Base-by-base conservation (phyloP, 805 yeast genomes). In the Yarrowia deformans region DNA sequence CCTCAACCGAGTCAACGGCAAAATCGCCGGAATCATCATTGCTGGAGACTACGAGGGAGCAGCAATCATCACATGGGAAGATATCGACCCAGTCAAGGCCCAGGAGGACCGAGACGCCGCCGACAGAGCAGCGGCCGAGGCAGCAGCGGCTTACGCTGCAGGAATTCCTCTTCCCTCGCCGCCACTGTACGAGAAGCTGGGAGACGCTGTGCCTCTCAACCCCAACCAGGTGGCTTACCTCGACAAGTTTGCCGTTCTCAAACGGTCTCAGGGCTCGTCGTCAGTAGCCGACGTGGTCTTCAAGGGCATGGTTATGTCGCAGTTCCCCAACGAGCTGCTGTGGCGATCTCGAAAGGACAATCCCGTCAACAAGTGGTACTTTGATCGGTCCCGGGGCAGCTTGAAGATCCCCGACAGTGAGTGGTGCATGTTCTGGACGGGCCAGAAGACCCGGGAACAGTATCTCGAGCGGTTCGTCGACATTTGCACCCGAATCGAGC, bases 341-440 rank as follows among this genome's bases (percentile, higher is more conserved):
- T 95, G 99, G 99, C 85, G 99, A 74, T 94, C 98, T 0, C 81
- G 97, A 56, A 84, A 84, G 70, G 85, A 80, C 69, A 95, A 95
- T 77, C 97, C 97, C 0, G 97, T 95, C 8, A 95, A 95, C 80
- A 93, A 93, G 75, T 95, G 99, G 99, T 94, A 94, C 76, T 95
- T 94, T 78, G 98, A 95, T 75, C 82, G 99, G 71, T 89, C 97
- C 49, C 80, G 83, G 18, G 97, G 97, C 0, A 88, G 89, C 35
- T 75, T 87, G 37, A 82, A 83, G 64, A 75, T 88, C 18, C 79
- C 81, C 1, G 79, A 80, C 54, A 70, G 78, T 9, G 73, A 74
- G 4, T 83, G 85, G 80, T 77, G 79, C 54, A 72, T 82, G 74
- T 83, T 84, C 72, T 84, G 85, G 85, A 76, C 78, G 49, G 80